Percentiles rank a stretch among this genome's conserved stretches.
Conservation (phyloP, 108 stramenopile genomes). For the Ochromonas danica region DNA sequence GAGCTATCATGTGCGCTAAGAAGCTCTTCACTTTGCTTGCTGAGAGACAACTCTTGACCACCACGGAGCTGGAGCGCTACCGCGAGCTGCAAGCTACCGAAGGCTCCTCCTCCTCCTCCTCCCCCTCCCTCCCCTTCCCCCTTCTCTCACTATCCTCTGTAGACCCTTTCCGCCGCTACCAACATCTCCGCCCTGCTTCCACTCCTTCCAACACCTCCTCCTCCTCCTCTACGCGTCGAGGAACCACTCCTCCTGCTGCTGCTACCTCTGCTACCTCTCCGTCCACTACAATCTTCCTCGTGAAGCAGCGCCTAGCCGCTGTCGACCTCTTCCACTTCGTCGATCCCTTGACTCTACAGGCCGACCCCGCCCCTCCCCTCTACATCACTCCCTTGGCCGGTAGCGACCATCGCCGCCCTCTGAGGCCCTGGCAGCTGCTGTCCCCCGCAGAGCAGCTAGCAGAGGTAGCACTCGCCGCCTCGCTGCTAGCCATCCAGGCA, state of each 20-base stretch:
- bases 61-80: background rate
- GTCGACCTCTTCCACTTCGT: background rate
- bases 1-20: background rate
- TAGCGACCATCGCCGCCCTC: background rate
- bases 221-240: background rate
- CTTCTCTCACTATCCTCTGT: background rate
- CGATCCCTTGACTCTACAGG: background rate
- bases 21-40: background rate
- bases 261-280: no score
- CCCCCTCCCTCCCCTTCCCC: background rate
- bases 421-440: background rate
- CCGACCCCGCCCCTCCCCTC: background rate
- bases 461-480: background rate
- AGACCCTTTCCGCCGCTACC: background rate
- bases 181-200: background rate
- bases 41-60: background rate
- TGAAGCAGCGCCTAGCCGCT: background rate
- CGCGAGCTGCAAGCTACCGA: no score
- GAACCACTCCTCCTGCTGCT: background rate
- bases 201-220: background rate
- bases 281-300: no score
- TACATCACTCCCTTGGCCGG: background rate
- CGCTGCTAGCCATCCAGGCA: background rate
- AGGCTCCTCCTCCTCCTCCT: no score
- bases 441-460: background rate